Evolutionary conservation across 2,329 filamentous ascomycete species (phyloP).

Genomic region (Zymoseptoria tritici): DNA sequence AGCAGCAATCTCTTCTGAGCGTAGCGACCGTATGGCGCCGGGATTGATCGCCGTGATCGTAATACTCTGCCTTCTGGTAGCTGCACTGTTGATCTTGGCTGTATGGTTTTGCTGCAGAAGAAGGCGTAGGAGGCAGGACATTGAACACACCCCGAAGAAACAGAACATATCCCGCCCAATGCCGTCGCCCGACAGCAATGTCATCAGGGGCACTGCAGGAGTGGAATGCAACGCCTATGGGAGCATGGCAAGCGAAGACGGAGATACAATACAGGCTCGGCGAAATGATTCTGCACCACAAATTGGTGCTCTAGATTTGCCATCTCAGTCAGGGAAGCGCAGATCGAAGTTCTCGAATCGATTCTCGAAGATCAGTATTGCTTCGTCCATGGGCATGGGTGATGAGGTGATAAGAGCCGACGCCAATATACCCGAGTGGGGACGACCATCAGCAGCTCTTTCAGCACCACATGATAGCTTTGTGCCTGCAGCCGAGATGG

Average conservation of each 20-base stretch:
- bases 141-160: constrained; percentile 23
- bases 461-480: constrained; percentile 38
- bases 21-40: constrained; percentile 4
- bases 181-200: constrained; percentile 26
- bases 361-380: constrained; percentile 30
- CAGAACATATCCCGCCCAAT: constrained; percentile 37
- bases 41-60: constrained; percentile 31
- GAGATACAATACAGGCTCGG: constrained; percentile 1
- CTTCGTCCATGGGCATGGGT: constrained; percentile 32
- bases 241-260: constrained; percentile 18
- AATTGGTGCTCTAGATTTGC: constrained; percentile 28
- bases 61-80: constrained; percentile 25
- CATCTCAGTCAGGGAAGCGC: constrained; percentile 16
- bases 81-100: constrained; percentile 16
- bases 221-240: constrained; percentile 34
- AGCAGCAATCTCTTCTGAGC: constrained; percentile 3
- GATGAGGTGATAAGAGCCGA: constrained; percentile 34
- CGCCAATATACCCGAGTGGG: constrained; percentile 34
- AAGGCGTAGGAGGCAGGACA: constrained; percentile 13
- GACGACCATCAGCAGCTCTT: constrained; percentile 29
- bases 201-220: constrained; percentile 18
- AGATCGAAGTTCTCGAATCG: constrained; percentile 24
- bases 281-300: constrained; percentile 33
- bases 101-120: constrained; percentile 22
- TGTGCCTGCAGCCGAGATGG: constrained; percentile 36